These are phyloP conservation scores for Xylariales sp. DNA, from an alignment of 2,329 filamentous ascomycete species.

Conservation along the genomic window DNA sequence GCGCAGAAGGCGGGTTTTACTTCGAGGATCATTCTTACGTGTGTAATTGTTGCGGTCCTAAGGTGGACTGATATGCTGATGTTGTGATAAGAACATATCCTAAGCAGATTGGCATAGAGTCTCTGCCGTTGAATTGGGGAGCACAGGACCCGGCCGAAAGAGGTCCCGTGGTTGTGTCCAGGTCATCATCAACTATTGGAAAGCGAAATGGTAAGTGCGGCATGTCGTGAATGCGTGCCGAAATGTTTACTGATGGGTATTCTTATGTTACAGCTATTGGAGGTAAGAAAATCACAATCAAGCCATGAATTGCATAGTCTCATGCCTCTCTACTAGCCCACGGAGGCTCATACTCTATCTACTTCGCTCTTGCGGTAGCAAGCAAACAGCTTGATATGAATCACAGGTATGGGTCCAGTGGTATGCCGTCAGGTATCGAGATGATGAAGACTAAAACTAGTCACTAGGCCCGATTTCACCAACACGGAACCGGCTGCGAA, in stretches of 20 bases:
- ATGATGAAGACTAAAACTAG: too few species aligned
- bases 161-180: conserved; percentile 84
- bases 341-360: conserved; percentile 94
- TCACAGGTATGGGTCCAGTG: conserved; percentile 65
- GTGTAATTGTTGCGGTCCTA: conserved; percentile 13
- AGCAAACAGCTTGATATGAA: conserved; percentile 82
- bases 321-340: conserved; percentile 24
- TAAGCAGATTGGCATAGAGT: conserved; percentile 88
- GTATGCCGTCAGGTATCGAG: too few species aligned
- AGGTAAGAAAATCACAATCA: conserved; percentile 36
- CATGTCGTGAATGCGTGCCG: conserved; percentile 11
- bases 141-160: conserved; percentile 67
- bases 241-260: conserved; percentile 21
- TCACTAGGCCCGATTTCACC: conserved; percentile 54
- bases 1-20: conserved; percentile 42
- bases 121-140: conserved; percentile 86
- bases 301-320: conserved; percentile 4
- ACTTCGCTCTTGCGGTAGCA: conserved; percentile 88
- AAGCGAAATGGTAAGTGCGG: conserved; percentile 66
- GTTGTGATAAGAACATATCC: conserved; percentile 65
- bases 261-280: conserved; percentile 44
- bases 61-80: conserved; percentile 11
- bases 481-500: conserved; percentile 90
- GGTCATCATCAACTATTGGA: conserved; percentile 69
- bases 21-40: conserved; percentile 54